Evolutionary conservation across 768 basidiomycete genomes (phyloP), one percentile per base, ranked within the genome.

Genomic region (Peribolospora baueri): DNA sequence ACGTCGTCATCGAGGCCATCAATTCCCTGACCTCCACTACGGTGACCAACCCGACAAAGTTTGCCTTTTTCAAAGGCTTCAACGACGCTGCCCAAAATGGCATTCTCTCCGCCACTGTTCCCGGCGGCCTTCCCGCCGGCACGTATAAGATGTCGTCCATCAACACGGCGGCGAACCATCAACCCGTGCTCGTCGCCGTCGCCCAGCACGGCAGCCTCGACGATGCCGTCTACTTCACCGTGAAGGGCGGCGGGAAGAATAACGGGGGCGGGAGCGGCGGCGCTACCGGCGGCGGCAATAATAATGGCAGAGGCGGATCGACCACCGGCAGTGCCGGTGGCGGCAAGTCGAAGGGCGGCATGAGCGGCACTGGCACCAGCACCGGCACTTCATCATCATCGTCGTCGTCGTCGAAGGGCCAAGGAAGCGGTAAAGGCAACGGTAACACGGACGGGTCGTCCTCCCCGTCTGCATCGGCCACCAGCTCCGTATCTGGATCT

Each of bases 141-240:
- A 63, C 68, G 40, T 82, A 84, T 68, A 70, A 73, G 56, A 63
- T 80, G 1, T 41, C 48, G 5, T 45, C 46, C 40, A 78, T 79
- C 65, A 75, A 75, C 61, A 62, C 72, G 40, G 70, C 73, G 11
- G 62, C 73, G 8, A 80, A 80, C 66, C 77, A 81, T 60, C 73
- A 74, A 59, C 78, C 58, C 1, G 54, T 43, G 7, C 51, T 57
- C 46, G 50, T 57, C 43, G 50, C 75, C 3, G 72, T 80, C 50
- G 78, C 74, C 13, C 77, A 77, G 60, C 80, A 76, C 59, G 78
- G 78, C 57, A 65, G 68, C 25, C 62, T 78, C 41, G 76, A 80
- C 63, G 79, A 82, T 62, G 69, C 68, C 51, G 63, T 75, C 65
- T 80, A 80, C 66, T 62, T 65, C 40, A 42, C 38, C 9, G 13